Base-by-base conservation (phyloP, 1,284 basidiomycete genomes). In the Cerrena zonata region DNA sequence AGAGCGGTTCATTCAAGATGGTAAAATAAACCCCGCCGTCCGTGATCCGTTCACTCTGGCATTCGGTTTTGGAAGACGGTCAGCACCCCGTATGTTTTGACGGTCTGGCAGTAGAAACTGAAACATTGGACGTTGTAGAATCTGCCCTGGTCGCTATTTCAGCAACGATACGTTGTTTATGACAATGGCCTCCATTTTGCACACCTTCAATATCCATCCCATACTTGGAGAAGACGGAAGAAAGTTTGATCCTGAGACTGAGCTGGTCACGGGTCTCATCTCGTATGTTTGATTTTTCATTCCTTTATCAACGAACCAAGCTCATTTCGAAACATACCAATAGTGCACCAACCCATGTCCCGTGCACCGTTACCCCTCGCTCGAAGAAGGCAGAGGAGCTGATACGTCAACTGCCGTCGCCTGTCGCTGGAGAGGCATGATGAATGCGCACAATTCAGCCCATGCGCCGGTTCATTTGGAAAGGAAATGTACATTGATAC, bases 1-100 rank as follows among this genome's bases (percentile, higher is more conserved):
- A 3, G 56, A 55, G 23, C 53, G 56, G 18, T 54, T 53, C 27
- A 18, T 53, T n/a, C 37, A 50, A 25, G 42, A 45, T 23, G 52
- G 48, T 11, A 25, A 50, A 30, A 46, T 57, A 12, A 48, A 46
- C 13, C 47, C 47, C 12, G 45, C 22, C 18, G 55, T 48, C 3
- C 55, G 46, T 19, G 36, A 38, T 18, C 51, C 57, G 7, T 27
- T 41, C 3, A 49, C 48, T 10, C 21, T 38, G 15, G 51, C 51
- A 5, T 58, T 73, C 45, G 57, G 57, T 2, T 57, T 55, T 42
- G 53, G 55, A 18, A 50, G 57, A 13, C 25, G 54, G 45, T 53
- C 15, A 4, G 27, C 15, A 5, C 21, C 27, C 11, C 15, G n/a
- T n/a, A 15, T 34, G 30, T 15, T 34, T 34, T 15, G 7, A 15